These are phyloP conservation scores for Gaeumannomyces sp. DNA, from an alignment of 2,329 filamentous ascomycete genomes.

Conservation along the genomic window DNA sequence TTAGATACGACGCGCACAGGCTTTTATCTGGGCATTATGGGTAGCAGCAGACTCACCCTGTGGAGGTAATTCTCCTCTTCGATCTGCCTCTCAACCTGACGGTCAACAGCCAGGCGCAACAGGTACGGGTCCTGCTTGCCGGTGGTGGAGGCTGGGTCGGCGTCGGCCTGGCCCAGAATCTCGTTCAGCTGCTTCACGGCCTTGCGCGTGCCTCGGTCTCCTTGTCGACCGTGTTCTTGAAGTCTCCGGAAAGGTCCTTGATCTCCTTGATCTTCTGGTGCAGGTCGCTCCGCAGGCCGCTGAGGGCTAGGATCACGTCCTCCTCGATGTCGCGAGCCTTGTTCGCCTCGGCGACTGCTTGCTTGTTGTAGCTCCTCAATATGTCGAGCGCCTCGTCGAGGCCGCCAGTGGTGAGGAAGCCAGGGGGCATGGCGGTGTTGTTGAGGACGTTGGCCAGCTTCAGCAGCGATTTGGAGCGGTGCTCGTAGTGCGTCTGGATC, in stretches of 20 bases:
- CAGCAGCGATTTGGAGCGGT: constrained; percentile 71
- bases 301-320: constrained; percentile 83
- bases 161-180: constrained; percentile 69
- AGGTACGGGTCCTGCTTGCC: constrained; percentile 93
- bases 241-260: constrained; percentile 85
- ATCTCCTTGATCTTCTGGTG: constrained; percentile 98
- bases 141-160: constrained; percentile 66
- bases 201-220: constrained; percentile 82
- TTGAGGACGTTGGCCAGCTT: constrained; percentile 82
- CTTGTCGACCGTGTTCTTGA: constrained; percentile 94
- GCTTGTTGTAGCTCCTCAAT: constrained; percentile 75
- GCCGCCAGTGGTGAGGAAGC: constrained; percentile 76
- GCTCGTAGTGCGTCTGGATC: constrained; percentile 82
- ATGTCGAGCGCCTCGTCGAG: constrained; percentile 81
- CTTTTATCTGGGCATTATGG: not conserved
- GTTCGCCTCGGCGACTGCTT: constrained; percentile 70
- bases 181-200: constrained; percentile 79
- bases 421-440: constrained; percentile 66
- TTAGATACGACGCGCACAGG: constrained; percentile 18
- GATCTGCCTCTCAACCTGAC: constrained; percentile 85
- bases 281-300: constrained; percentile 78
- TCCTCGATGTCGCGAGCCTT: constrained; percentile 88
- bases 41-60: constrained; percentile 52
- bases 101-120: constrained; percentile 76
- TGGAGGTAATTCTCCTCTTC: constrained; percentile 98